A percentile compares a stretch with the other conserved stretches of the same genome.
Conservation (phyloP, 148 eudicot species). For the Dysphania ambrosioides region DNA sequence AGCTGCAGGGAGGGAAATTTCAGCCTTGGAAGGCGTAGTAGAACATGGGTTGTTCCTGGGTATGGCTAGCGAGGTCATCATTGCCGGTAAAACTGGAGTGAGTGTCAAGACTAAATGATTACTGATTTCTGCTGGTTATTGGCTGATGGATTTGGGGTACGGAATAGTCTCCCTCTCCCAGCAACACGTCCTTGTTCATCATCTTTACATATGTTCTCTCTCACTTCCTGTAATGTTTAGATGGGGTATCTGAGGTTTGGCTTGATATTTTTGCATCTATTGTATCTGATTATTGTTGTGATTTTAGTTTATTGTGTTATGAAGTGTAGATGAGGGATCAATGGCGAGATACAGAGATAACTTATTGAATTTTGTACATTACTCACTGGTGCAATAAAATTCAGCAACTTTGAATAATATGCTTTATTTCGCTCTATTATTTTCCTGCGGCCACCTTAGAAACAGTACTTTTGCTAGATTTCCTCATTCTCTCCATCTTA, state of each 20-base stretch:
- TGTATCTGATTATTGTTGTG: slow-evolving; percentile 14
- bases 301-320: slow-evolving; percentile 4
- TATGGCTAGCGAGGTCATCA: slow-evolving; percentile 79
- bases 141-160: slow-evolving; percentile 18
- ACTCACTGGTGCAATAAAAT: slow-evolving; percentile 10
- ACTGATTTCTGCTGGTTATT: slow-evolving; percentile 19
- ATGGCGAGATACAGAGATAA: slow-evolving; percentile 9
- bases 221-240: slow-evolving; percentile 23
- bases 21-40: slow-evolving; percentile 78
- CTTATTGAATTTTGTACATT: slow-evolving; percentile 27
- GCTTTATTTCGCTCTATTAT: slow-evolving; percentile 3
- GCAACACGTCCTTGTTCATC: slow-evolving; percentile 13
- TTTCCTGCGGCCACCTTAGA: background rate
- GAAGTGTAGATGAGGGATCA: slow-evolving; percentile 24
- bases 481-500: background rate
- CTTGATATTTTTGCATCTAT: slow-evolving; percentile 11
- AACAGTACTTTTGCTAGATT: too few species aligned
- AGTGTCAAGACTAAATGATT: slow-evolving; percentile 71
- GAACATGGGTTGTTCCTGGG: slow-evolving; percentile 89
- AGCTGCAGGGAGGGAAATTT: slow-evolving; percentile 75
- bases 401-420: background rate
- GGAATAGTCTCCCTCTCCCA: slow-evolving; percentile 10
- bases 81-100: slow-evolving; percentile 81
- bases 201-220: background rate
- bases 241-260: slow-evolving; percentile 5